Evolutionary conservation across 2,329 filamentous ascomycete species (phyloP), one percentile per base, ranked within the genome.

Genomic region (Aschersonia sp.): DNA sequence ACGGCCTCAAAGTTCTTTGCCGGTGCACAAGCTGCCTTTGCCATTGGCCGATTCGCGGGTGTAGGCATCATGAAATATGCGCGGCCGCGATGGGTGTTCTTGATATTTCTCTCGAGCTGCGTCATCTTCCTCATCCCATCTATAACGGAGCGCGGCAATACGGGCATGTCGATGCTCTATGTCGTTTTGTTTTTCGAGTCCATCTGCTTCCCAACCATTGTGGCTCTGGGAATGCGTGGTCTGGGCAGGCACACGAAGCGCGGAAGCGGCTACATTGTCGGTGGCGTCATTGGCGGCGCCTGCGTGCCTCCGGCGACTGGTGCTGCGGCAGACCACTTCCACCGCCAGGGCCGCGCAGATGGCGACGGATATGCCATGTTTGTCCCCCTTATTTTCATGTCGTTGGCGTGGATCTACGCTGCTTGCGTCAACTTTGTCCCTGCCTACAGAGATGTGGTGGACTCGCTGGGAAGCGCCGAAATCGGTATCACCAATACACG

Each of bases 171-270:
- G 5, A 79, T 87, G 70, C 72, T 87, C 32, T 84, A 79, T 61
- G 52, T 84, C 8, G 77, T 81, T 6, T 70, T 88, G 30, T 87
- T 89, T 68, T 89, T 89, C 63, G 85, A 87, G 64, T 82, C 77
- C 4, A 83, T 87, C 58, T 84, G 81, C 62, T 90, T 89, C 69
- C 84, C 85, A 0, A 88, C 84, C 14, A 87, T 90, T 56, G 79
- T 90, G 32, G 83, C 84, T 4, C 70, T 89, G 3, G 83, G 83
- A 7, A 86, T 87, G 69, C 75, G 83, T 29, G 84, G 83, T 2
- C 71, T 88, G 1, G 85, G 86, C 5, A 75, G 79, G 14, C 81
- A 90, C 65, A 85, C 81, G 37, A 88, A 89, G 69, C 75, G 83
- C 50, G 85, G 84, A 1, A 81, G 79, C 2, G 83, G 83, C 5